Conservation (phyloP, 1,139 yeast genomes). For the Nakaseomyces nivariensis region DNA sequence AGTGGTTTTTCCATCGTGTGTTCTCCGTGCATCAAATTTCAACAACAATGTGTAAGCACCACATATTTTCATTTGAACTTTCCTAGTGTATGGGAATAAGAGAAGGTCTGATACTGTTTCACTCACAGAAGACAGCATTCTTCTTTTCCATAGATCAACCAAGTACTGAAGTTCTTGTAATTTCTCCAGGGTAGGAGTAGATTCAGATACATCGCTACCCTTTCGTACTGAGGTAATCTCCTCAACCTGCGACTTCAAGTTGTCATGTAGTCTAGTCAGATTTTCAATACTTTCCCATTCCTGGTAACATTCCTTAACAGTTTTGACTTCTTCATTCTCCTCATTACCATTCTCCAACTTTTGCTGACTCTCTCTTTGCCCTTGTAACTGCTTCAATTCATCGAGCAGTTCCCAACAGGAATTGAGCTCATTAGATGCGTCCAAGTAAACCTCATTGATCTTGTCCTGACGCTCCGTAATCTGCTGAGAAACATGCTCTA, state of each 20-base stretch:
- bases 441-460: constrained; percentile 19
- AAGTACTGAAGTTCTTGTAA: constrained; percentile 2
- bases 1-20: constrained; percentile 1
- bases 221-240: constrained; percentile 4
- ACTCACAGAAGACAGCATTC: constrained; percentile 6
- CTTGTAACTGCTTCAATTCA: constrained; percentile 17
- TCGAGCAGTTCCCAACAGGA: constrained; percentile 19
- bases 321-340: not conserved
- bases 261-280: not conserved
- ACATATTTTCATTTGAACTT: constrained; percentile 15
- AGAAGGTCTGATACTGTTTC: constrained; percentile 12
- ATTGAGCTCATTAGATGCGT: constrained; percentile 19
- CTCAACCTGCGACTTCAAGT: not conserved
- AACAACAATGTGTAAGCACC: constrained; percentile 9
- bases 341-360: constrained; percentile 6
- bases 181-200: not conserved
- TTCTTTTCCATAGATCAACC: constrained; percentile 11
- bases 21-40: not conserved
- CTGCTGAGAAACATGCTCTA: constrained; percentile 11
- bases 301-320: constrained; percentile 3
- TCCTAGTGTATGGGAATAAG: constrained; percentile 17
- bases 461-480: constrained; percentile 16
- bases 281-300: constrained; percentile 8
- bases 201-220: not conserved
- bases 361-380: constrained; percentile 4